Evolutionary conservation across 139 green algal species (phyloP).

Genomic region (Klebsormidium nitens): DNA sequence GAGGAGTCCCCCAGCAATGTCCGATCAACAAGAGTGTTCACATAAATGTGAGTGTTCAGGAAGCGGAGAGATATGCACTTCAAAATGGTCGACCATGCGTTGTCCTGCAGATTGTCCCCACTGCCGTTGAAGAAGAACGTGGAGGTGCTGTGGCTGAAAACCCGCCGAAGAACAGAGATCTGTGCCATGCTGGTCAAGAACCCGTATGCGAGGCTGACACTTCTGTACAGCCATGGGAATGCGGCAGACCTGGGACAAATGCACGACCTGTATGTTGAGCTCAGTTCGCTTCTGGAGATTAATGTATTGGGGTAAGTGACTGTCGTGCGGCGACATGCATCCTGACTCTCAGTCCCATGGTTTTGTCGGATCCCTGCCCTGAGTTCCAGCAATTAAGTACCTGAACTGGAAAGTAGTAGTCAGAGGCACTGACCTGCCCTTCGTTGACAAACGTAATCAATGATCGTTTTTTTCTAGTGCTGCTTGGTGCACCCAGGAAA

Average conservation of each 20-base stretch:
- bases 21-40: no score
- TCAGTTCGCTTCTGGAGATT: conserved; percentile 56
- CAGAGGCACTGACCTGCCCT: no score
- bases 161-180: conserved; percentile 41
- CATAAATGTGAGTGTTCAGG: no score
- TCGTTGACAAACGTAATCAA: no score
- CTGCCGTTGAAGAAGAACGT: conserved; percentile 35
- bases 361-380: no score
- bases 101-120: no score
- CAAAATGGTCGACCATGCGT: conserved; percentile 24
- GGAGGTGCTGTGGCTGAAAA: conserved; percentile 40
- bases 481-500: no score
- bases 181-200: conserved; percentile 52
- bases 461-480: no score
- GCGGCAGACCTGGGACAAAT: conserved; percentile 86
- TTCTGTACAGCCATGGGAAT: conserved; percentile 90
- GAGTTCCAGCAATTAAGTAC: no score
- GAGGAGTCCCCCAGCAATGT: conserved; percentile 16
- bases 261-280: conserved; percentile 70
- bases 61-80: conserved; percentile 58
- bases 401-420: no score
- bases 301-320: conserved; percentile 62
- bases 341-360: no score
- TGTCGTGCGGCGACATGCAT: no score
- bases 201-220: conserved; percentile 40